phyloP scores from a whole-genome alignment of 1,284 basidiomycete species.

The Jaminaea rosea region DNA sequence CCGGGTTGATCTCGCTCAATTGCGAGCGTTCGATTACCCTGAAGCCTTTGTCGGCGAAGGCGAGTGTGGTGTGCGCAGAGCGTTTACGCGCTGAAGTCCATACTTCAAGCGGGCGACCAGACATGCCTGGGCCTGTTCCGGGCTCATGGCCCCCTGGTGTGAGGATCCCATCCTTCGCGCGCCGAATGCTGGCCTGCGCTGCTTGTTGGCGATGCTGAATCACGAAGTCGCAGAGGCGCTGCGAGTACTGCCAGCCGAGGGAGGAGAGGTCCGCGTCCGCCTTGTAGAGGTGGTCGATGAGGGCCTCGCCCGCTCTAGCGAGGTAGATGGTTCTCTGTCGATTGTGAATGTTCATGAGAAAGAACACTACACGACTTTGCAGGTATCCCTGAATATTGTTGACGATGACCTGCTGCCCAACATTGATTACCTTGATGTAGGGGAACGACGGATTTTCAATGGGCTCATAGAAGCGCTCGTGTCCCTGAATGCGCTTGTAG shows the following conservation, averaged over 20 bases:
- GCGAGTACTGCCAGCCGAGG: conserved; percentile 72
- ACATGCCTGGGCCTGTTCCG: conserved; percentile 53
- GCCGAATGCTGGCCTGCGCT: conserved; percentile 13
- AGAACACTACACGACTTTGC: conserved; percentile 85
- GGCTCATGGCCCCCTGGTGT: conserved; percentile 33
- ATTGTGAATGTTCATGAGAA: conserved; percentile 97
- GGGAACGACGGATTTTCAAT: conserved; percentile 66
- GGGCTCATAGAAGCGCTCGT: conserved; percentile 79
- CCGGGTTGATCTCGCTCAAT: conserved; percentile 94
- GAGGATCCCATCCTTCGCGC: conserved; percentile 1
- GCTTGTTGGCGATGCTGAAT: conserved; percentile 32
- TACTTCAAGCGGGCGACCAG: conserved; percentile 60
- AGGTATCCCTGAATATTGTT: conserved; percentile 76
- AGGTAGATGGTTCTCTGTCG: conserved; percentile 65
- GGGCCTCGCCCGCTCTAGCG: conserved; percentile 47
- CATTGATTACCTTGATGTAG: conserved; percentile 92
- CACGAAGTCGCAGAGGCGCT: conserved; percentile 50
- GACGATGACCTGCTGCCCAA: conserved; percentile 52
- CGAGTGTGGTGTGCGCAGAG: conserved; percentile 90
- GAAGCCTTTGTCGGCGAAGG: conserved; percentile 63
- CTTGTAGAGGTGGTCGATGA: conserved; percentile 97
- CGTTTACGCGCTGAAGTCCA: conserved; percentile 92
- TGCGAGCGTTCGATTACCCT: conserved; percentile 81
- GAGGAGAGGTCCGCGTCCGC: conserved; percentile 2
- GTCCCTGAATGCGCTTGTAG: conserved; percentile 74